These are phyloP conservation scores for Sinapis alba DNA, from an alignment of 441 rosid species.

Conservation along the genomic window DNA sequence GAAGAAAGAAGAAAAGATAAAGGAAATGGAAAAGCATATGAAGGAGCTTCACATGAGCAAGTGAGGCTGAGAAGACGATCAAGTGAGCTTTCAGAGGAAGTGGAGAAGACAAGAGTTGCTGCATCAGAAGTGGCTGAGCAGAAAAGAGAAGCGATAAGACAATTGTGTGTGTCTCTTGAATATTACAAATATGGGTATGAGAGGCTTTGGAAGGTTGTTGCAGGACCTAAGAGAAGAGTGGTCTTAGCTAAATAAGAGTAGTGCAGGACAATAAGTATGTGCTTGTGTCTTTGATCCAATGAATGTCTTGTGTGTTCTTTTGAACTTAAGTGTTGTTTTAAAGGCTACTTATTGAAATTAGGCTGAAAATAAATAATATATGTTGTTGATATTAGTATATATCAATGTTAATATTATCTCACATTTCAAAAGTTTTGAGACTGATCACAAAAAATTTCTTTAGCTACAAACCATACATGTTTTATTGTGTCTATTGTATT, in stretches of 20 bases:
- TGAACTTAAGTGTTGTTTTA: not conserved
- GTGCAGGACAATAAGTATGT: conserved; percentile 13
- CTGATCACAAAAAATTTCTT: not conserved
- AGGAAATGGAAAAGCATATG: conserved; percentile 60
- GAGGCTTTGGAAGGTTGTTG: conserved; percentile 55
- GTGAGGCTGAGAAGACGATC: conserved; percentile 50
- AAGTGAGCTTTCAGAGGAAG: conserved; percentile 57
- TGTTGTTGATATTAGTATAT: not conserved
- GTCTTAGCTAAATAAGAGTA: conserved; percentile 44
- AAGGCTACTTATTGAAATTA: not conserved
- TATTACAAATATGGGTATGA: conserved; percentile 67
- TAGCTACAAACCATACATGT: not conserved
- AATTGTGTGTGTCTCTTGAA: conserved; percentile 80
- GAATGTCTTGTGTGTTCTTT: not conserved
- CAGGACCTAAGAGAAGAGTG: conserved; percentile 44
- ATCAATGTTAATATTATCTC: not conserved
- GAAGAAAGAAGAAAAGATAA: conserved; percentile 47
- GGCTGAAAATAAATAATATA: conserved; percentile 22
- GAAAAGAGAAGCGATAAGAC: conserved; percentile 91
- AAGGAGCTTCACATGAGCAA: conserved; percentile 62
- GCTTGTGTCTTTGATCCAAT: not conserved
- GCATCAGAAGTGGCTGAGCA: conserved; percentile 77
- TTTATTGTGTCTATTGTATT: not conserved
- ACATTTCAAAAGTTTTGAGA: not conserved
- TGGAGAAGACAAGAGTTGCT: conserved; percentile 53